A percentile compares a stretch with the other conserved stretches of the same genome.
These are phyloP conservation scores for Daedaleopsis nitida DNA, from an alignment of 768 basidiomycete genomes.

Conservation along the genomic window DNA sequence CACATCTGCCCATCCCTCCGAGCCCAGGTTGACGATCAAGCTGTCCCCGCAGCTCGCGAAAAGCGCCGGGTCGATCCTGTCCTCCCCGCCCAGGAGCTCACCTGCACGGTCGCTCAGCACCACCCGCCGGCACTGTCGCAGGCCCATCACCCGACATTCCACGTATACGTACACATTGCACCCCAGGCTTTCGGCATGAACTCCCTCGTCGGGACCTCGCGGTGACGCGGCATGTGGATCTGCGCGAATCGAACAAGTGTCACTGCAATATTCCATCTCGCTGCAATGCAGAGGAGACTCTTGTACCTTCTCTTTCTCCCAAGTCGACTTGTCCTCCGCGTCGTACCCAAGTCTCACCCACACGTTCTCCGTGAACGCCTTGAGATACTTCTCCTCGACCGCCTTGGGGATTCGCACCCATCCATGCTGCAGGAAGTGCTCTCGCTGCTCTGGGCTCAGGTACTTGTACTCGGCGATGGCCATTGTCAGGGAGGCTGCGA, in stretches of 20 bases:
- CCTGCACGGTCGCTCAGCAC: conserved; percentile 23
- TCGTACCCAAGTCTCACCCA: conserved; percentile 37
- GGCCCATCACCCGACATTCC: no score
- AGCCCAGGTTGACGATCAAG: conserved; percentile 41
- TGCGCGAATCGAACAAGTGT: conserved; percentile 1
- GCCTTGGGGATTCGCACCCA: conserved; percentile 35
- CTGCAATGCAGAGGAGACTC: no score
- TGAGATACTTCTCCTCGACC: conserved; percentile 33
- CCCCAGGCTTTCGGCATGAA: conserved; percentile 33
- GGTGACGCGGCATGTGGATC: conserved; percentile 37
- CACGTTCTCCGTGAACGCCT: conserved; percentile 34
- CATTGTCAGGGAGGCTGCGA: conserved; percentile 8
- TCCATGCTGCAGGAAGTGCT: conserved; percentile 38
- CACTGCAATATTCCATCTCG: not conserved
- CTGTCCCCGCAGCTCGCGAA: conserved; percentile 34
- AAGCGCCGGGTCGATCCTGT: conserved; percentile 33
- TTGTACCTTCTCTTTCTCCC: conserved; percentile 32
- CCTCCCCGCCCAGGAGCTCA: conserved; percentile 39
- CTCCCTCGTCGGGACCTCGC: conserved; percentile 25
- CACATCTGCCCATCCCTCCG: conserved; percentile 29
- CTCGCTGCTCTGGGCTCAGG: conserved; percentile 31
- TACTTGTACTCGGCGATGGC: conserved; percentile 20
- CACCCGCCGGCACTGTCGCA: no score
- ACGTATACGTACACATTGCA: conserved; percentile 18
- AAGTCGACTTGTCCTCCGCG: conserved; percentile 38